Percentiles rank a stretch among this genome's conserved stretches.
Conservation (phyloP, 1,139 yeast genomes). For the Blastobotrys proliferans region DNA sequence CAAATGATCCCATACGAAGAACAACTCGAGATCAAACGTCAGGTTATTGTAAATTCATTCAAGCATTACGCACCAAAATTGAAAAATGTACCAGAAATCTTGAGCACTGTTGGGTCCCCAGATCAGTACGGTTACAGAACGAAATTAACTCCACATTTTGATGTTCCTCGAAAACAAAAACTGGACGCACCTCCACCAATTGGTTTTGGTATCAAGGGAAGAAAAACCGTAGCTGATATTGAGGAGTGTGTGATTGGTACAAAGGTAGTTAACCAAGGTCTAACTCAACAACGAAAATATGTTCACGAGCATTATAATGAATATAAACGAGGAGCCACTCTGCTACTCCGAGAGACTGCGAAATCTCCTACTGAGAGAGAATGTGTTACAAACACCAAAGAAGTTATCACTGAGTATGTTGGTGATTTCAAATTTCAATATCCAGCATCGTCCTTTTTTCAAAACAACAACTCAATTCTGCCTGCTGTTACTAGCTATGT, state of each 20-base stretch:
- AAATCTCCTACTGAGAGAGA: constrained; percentile 34
- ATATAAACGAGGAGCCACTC: constrained; percentile 82
- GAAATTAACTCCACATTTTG: constrained; percentile 93
- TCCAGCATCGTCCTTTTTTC: constrained; percentile 93
- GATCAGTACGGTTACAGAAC: constrained; percentile 75
- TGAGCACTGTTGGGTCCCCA: constrained; percentile 75
- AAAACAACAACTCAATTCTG: constrained; percentile 86
- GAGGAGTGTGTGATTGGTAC: constrained; percentile 95
- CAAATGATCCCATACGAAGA: constrained; percentile 71
- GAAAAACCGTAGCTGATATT: constrained; percentile 77
- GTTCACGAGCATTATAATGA: constrained; percentile 46
- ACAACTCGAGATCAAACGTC: constrained; percentile 67
- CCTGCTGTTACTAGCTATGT: constrained; percentile 82
- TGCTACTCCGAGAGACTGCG: constrained; percentile 72
- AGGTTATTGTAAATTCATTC: constrained; percentile 79
- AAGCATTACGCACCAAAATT: constrained; percentile 60
- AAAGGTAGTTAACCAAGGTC: constrained; percentile 63
- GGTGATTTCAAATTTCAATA: constrained; percentile 71
- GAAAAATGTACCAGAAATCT: constrained; percentile 53
- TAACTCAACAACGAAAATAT: constrained; percentile 61
- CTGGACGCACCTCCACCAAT: constrained; percentile 56
- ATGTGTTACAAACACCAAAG: constrained; percentile 64
- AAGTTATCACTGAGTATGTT: constrained; percentile 74
- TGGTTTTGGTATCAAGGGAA: constrained; percentile 83
- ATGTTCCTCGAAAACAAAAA: constrained; percentile 56